Conservation (phyloP, 352 stramenopile species). For the Pythium volutum region DNA sequence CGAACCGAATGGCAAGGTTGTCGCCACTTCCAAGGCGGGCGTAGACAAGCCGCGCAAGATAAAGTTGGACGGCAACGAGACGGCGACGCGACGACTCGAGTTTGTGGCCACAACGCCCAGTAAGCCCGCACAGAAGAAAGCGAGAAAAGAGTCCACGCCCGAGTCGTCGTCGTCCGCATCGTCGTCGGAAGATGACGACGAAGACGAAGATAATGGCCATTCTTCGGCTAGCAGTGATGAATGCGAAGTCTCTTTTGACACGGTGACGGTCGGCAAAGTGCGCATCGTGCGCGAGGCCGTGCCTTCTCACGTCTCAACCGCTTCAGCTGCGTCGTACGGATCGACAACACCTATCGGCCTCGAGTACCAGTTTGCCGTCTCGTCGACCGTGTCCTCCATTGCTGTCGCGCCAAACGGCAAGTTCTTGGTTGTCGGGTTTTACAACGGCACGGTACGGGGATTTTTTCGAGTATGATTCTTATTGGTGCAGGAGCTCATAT, state of each 20-base stretch:
- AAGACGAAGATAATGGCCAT: slow-evolving; percentile 12
- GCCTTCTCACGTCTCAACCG: slow-evolving; percentile 34
- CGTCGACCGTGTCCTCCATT: slow-evolving; percentile 77
- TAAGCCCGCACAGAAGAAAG: slow-evolving; percentile 14
- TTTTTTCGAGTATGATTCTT: background rate
- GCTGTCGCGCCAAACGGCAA: slow-evolving; percentile 59
- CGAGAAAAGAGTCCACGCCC: background rate
- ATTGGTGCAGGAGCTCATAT: slow-evolving; percentile 16
- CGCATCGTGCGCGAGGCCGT: slow-evolving; percentile 49
- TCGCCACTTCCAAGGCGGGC: background rate
- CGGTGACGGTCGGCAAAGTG: slow-evolving; percentile 59
- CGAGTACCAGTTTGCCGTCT: slow-evolving; percentile 61
- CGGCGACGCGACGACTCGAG: slow-evolving; percentile 20
- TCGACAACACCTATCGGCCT: slow-evolving; percentile 31
- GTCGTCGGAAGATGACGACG: slow-evolving; percentile 23
- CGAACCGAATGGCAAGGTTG: background rate
- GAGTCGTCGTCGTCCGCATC: slow-evolving; percentile 19
- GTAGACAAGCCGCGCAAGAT: slow-evolving; percentile 9
- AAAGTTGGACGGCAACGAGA: slow-evolving; percentile 2
- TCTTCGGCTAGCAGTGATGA: slow-evolving; percentile 35
- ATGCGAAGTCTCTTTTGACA: slow-evolving; percentile 60
- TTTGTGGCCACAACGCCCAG: slow-evolving; percentile 20
- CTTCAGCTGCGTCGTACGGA: slow-evolving; percentile 32
- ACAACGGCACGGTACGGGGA: slow-evolving; percentile 59
- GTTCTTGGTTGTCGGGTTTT: slow-evolving; percentile 80